Percentiles rank a stretch among this genome's conserved stretches.
Conservation (phyloP, 257 asterid genomes). For the Nicotiana tomentosiformis region DNA sequence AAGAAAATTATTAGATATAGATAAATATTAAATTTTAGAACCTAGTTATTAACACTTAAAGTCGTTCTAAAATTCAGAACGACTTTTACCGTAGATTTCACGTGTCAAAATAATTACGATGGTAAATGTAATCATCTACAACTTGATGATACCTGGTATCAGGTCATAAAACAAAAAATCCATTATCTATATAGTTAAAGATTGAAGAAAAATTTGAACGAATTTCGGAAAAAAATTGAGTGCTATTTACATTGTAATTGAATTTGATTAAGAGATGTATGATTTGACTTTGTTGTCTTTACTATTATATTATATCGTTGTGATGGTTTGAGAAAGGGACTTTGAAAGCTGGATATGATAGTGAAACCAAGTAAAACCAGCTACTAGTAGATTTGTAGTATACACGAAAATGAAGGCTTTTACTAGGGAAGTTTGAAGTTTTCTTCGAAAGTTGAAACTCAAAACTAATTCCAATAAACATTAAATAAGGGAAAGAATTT, state of each 20-base stretch:
- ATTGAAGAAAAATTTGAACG: no score
- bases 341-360: slow-evolving; percentile 28
- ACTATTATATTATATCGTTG: not conserved
- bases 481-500: not conserved
- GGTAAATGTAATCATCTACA: no score
- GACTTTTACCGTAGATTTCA: no score
- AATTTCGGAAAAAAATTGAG: no score
- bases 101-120: no score
- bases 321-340: slow-evolving; percentile 21
- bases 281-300: not conserved
- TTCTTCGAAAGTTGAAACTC: not conserved
- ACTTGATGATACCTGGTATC: no score
- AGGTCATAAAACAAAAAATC: no score
- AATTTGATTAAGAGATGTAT: not conserved
- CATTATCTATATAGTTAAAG: no score
- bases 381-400: not conserved
- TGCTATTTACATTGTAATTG: not conserved
- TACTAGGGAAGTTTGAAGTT: not conserved
- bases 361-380: slow-evolving; percentile 11
- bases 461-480: not conserved
- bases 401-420: not conserved
- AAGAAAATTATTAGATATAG: no score
- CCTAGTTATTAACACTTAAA: accelerated
- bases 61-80: no score
- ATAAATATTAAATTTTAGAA: no score